These are phyloP conservation scores for Xeromyces bisporus DNA, from an alignment of 495 filamentous ascomycete genomes.

Conservation along the genomic window DNA sequence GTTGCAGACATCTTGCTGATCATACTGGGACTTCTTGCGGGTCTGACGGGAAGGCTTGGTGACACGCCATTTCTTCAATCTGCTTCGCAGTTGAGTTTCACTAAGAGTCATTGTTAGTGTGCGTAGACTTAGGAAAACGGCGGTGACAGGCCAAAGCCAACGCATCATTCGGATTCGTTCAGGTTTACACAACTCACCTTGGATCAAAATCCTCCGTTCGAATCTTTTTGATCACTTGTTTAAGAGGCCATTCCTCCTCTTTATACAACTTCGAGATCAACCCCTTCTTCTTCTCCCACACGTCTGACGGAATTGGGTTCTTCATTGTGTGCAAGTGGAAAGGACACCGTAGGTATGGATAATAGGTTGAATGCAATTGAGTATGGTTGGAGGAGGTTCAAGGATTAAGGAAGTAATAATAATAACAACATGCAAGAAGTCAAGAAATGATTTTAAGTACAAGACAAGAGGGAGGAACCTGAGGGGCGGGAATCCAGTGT, in stretches of 20 bases:
- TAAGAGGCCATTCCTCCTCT: constrained; percentile 33
- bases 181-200: constrained; percentile 26
- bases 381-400: not conserved
- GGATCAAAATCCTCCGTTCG: constrained; percentile 32
- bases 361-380: not conserved
- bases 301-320: constrained; percentile 30
- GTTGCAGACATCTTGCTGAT: not conserved
- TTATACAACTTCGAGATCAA: constrained; percentile 32
- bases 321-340: constrained; percentile 21
- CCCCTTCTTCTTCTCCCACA: constrained; percentile 34
- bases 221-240: constrained; percentile 33
- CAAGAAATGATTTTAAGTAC: no score
- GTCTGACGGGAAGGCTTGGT: constrained; percentile 32
- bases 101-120: no score
- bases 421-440: no score
- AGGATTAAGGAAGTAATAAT: no score
- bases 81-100: constrained; percentile 31
- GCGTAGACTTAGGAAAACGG: no score
- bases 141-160: no score
- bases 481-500: no score
- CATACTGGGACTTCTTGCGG: constrained; percentile 19
- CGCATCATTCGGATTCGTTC: no score
- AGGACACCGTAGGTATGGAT: not conserved
- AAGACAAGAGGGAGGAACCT: no score
- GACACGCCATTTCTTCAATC: constrained; percentile 33